These are phyloP conservation scores for Oehlia diaphana DNA, from an alignment of 192 early-diverging fungal species.

Conservation along the genomic window DNA sequence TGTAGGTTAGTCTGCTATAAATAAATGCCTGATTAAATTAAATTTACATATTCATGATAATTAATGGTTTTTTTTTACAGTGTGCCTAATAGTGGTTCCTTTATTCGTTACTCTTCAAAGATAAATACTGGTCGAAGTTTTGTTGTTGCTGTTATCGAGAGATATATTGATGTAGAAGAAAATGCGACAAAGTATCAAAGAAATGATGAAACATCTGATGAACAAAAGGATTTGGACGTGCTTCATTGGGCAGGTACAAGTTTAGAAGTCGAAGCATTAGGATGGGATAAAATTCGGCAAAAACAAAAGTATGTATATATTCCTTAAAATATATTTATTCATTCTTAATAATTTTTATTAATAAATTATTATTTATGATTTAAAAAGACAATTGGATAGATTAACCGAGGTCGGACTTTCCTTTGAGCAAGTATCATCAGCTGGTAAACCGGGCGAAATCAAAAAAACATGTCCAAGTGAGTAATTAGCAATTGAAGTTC, in stretches of 20 bases:
- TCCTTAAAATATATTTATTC: too few relatives aligned
- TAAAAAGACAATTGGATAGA: conserved; percentile 30
- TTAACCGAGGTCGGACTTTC: conserved; percentile 40
- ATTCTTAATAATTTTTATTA: neutral
- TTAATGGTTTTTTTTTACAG: conserved; percentile 11
- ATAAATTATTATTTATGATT: neutral
- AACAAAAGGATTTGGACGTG: conserved; percentile 32
- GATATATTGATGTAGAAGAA: conserved; percentile 38
- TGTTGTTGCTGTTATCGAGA: conserved; percentile 42
- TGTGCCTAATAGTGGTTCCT: conserved; percentile 51
- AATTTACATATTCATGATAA: neutral
- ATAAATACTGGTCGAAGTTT: conserved; percentile 44
- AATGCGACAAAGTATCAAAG: neutral
- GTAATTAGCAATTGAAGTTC: conserved; percentile 22
- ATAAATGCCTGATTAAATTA: neutral
- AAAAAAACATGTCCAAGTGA: conserved; percentile 36
- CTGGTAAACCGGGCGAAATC: conserved; percentile 40
- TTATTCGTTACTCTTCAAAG: conserved; percentile 51
- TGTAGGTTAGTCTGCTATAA: conserved; percentile 42
- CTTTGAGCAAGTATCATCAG: conserved; percentile 40
- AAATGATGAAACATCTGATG: conserved; percentile 23
- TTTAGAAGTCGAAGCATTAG: conserved; percentile 52
- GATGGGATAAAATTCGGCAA: conserved; percentile 52
- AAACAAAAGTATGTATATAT: conserved; percentile 40
- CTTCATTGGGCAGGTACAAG: conserved; percentile 47